Evolutionary conservation across 2,329 filamentous ascomycete genomes (phyloP).

Genomic region (Ophidiomyces ophidiicola): DNA sequence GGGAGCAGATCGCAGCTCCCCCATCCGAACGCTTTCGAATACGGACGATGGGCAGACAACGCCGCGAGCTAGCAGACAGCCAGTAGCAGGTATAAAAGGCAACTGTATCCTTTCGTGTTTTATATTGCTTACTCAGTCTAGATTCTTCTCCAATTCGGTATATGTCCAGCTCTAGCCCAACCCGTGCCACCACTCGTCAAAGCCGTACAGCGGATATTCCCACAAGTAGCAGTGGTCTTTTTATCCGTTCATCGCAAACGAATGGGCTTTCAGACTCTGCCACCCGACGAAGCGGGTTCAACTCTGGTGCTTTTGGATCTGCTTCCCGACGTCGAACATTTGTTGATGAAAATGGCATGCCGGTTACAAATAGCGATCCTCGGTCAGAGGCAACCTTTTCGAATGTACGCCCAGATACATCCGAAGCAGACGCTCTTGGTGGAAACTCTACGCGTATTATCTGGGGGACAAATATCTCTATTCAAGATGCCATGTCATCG

Average conservation of each 20-base stretch:
- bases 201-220: constrained; percentile 57
- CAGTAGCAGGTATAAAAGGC: constrained; percentile 30
- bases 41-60: constrained; percentile 34
- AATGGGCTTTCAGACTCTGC: constrained; percentile 41
- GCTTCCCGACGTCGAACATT: constrained; percentile 47
- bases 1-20: constrained; percentile 39
- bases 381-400: constrained; percentile 54
- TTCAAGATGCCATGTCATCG: constrained; percentile 71
- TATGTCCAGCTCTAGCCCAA: constrained; percentile 76
- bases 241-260: constrained; percentile 54
- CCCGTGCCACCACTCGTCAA: constrained; percentile 43
- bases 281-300: constrained; percentile 70
- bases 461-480: constrained; percentile 95
- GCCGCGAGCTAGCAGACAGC: constrained; percentile 28
- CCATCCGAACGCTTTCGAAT: constrained; percentile 29
- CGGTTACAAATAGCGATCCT: constrained; percentile 38
- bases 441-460: constrained; percentile 72
- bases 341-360: constrained; percentile 52
- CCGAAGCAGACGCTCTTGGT: constrained; percentile 77
- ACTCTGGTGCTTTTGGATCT: constrained; percentile 58
- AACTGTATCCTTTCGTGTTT: neutral
- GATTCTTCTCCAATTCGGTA: constrained; percentile 91
- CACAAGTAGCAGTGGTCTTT: constrained; percentile 77
- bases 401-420: constrained; percentile 67
- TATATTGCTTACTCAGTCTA: constrained; percentile 29